A percentile compares a stretch with the other conserved stretches of the same genome.
Conservation (phyloP, 2,329 filamentous ascomycete species). For the Aspergillus ruber region DNA sequence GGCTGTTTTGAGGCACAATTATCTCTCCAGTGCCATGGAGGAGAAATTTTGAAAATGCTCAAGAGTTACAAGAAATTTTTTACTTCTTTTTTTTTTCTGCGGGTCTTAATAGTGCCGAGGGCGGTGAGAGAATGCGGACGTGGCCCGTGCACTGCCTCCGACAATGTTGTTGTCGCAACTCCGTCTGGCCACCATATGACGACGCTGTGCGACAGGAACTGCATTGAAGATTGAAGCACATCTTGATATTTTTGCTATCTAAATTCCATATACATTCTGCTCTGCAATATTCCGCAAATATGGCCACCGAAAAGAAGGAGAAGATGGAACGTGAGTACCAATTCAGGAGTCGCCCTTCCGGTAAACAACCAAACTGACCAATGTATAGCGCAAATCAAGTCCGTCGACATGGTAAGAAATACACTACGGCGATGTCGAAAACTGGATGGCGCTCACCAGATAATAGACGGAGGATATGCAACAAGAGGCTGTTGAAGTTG, state of each 20-base stretch:
- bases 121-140: constrained; percentile 25
- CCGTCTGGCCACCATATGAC: neutral
- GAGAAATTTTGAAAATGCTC: constrained; percentile 4
- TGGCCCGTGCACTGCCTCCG: constrained; percentile 18
- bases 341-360: neutral
- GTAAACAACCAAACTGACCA: constrained; percentile 11
- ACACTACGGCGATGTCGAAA: constrained; percentile 5
- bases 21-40: constrained; percentile 3
- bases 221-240: neutral
- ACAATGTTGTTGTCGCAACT: constrained; percentile 1
- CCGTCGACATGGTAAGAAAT: constrained; percentile 83
- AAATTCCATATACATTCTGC: constrained; percentile 3
- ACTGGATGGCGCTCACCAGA: constrained; percentile 8
- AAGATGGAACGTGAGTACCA: constrained; percentile 66
- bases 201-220: neutral
- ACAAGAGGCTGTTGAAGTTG: constrained; percentile 87
- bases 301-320: constrained; percentile 54
- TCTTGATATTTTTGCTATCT: neutral
- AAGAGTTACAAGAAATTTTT: constrained; percentile 7
- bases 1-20: constrained; percentile 14
- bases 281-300: constrained; percentile 14
- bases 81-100: constrained; percentile 22
- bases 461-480: constrained; percentile 92
- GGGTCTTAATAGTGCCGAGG: constrained; percentile 19
- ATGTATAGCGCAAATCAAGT: constrained; percentile 82